Conservation (phyloP, 2,329 filamentous ascomycete species). For the Boeremia lycopersici region DNA sequence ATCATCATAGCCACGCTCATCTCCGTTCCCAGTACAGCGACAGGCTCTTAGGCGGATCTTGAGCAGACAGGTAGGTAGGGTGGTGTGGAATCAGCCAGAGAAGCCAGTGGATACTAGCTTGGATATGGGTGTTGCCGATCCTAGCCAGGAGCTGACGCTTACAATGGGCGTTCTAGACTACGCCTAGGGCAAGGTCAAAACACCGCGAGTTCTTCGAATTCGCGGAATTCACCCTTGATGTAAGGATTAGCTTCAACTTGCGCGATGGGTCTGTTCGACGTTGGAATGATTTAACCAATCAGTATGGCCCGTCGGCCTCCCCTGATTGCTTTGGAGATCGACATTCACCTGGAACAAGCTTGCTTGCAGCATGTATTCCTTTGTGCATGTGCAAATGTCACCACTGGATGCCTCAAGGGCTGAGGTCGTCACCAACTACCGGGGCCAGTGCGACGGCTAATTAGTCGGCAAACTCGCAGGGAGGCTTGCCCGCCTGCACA, state of each 20-base stretch:
- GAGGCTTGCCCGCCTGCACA: constrained; percentile 5
- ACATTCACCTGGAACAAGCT: constrained; percentile 20
- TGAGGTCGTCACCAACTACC: background rate
- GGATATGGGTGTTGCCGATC: constrained; percentile 23
- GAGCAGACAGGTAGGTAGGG: background rate
- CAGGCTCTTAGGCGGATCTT: background rate
- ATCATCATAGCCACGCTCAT: background rate
- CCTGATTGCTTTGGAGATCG: constrained; percentile 16
- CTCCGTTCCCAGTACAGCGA: constrained; percentile 3
- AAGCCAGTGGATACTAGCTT: constrained; percentile 6
- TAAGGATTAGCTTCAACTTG: constrained; percentile 26
- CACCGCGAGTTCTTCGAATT: constrained; percentile 32
- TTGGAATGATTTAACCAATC: constrained; percentile 24
- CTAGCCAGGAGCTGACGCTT: constrained; percentile 19
- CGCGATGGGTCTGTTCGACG: constrained; percentile 23
- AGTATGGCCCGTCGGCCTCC: constrained; percentile 13
- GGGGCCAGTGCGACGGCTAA: background rate
- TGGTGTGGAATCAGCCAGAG: background rate
- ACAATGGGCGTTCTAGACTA: constrained; percentile 43
- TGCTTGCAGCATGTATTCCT: background rate
- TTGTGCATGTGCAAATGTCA: constrained; percentile 12
- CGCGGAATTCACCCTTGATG: constrained; percentile 33
- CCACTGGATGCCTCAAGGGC: background rate
- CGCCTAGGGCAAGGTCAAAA: constrained; percentile 31
- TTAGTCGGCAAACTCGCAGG: background rate